phyloP scores from a whole-genome alignment of 257 asterid species.

The Solanum medicagineum region DNA sequence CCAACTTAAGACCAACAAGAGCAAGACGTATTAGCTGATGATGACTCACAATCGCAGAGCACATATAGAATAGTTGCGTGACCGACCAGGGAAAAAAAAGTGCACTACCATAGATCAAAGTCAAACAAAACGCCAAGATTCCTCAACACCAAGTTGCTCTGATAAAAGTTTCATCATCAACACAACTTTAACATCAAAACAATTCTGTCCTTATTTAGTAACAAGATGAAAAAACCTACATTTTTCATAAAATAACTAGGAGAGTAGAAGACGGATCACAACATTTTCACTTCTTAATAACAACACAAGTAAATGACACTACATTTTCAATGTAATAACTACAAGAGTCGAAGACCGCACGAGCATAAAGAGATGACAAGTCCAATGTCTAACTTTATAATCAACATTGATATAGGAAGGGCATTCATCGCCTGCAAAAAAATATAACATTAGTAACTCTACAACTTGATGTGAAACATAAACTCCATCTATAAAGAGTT shows the following conservation, averaged over 20 bases:
- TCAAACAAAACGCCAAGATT: too few relatives aligned
- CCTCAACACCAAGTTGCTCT: too few relatives aligned
- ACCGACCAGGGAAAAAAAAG: too few relatives aligned
- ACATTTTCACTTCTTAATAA: too few relatives aligned
- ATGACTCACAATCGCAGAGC: neutral
- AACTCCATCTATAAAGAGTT: neutral
- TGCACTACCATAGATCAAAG: neutral
- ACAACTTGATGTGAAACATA: neutral
- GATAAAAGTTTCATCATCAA: neutral
- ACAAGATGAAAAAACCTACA: neutral
- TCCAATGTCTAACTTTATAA: neutral
- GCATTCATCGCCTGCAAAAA: neutral
- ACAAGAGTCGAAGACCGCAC: neutral
- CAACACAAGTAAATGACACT: too few relatives aligned
- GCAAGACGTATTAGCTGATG: neutral
- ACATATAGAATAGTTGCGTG: too few relatives aligned
- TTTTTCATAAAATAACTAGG: too few relatives aligned
- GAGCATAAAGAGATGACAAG: neutral
- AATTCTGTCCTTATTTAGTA: neutral
- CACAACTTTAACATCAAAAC: neutral
- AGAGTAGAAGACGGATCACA: too few relatives aligned
- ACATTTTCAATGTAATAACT: neutral
- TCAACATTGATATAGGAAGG: neutral
- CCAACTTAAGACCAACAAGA: too few relatives aligned
- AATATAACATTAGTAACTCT: neutral